phyloP scores from a whole-genome alignment of 2,329 filamentous ascomycete genomes.

The Microsporum canis region DNA sequence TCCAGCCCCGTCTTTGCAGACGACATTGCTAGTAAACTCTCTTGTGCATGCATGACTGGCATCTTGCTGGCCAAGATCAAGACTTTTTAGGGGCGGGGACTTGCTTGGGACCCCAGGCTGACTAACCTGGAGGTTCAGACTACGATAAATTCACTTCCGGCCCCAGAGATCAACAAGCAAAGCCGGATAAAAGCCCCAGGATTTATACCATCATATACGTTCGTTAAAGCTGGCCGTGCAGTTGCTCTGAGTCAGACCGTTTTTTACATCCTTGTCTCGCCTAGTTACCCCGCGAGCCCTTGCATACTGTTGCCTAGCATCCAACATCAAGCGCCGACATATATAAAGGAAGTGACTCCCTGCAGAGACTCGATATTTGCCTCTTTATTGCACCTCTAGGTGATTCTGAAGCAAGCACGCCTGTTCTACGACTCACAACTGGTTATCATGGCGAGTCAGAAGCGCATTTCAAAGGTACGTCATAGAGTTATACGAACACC shows the following conservation, averaged over 20 bases:
- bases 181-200: not conserved
- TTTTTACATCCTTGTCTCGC: not conserved
- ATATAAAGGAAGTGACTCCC: not conserved
- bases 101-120: too few species aligned
- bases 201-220: not conserved
- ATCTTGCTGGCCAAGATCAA: too few species aligned
- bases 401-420: not conserved
- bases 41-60: too few species aligned
- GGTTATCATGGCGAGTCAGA: constrained; percentile 33
- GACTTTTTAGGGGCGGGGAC: too few species aligned
- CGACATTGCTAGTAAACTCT: too few species aligned
- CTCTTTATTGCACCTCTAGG: not conserved
- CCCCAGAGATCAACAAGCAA: not conserved
- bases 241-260: not conserved
- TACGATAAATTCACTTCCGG: not conserved
- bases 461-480: constrained; percentile 38
- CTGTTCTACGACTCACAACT: not conserved
- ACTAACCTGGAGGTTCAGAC: too few species aligned
- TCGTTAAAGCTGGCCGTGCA: not conserved
- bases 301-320: not conserved
- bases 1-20: too few species aligned
- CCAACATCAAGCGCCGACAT: not conserved
- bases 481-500: not conserved
- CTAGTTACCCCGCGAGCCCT: not conserved
- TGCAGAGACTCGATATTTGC: not conserved